phyloP scores from a whole-genome alignment of 2,329 filamentous ascomycete genomes.

The Scleromitrula shiraiana region DNA sequence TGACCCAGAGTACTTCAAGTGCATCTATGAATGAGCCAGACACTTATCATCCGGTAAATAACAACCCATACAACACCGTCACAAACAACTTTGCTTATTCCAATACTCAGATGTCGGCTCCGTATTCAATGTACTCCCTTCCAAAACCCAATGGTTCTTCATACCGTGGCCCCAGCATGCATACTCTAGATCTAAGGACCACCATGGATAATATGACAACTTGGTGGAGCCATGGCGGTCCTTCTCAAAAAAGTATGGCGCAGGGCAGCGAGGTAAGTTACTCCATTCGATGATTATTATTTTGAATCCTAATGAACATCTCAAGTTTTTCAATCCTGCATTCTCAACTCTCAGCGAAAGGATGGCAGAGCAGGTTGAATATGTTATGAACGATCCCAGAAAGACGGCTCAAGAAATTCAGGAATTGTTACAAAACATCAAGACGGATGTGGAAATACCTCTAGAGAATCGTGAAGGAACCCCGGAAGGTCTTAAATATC shows the following conservation, averaged over 20 bases:
- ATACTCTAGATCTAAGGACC: neutral
- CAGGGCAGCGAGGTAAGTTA: neutral
- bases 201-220: constrained; percentile 1
- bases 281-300: too few relatives aligned
- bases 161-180: neutral
- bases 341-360: constrained; percentile 25
- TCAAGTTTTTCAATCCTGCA: constrained; percentile 31
- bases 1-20: constrained; percentile 4
- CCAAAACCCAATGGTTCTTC: too few relatives aligned
- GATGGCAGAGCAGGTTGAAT: constrained; percentile 16
- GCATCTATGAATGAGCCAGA: neutral
- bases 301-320: too few relatives aligned
- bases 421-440: constrained; percentile 62
- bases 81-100: constrained; percentile 7
- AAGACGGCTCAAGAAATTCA: constrained; percentile 60
- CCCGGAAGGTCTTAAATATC: constrained; percentile 58
- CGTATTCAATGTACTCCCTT: neutral
- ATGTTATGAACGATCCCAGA: constrained; percentile 35
- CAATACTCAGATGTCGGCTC: neutral
- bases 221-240: too few relatives aligned
- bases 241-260: too few relatives aligned
- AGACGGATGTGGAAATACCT: constrained; percentile 59
- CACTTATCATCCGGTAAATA: neutral
- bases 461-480: constrained; percentile 58
- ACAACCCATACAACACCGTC: neutral